Percentiles rank a stretch among this genome's conserved stretches.
Evolutionary conservation across 768 basidiomycete species (phyloP).

Genomic region (Phaeolepiota aurea): DNA sequence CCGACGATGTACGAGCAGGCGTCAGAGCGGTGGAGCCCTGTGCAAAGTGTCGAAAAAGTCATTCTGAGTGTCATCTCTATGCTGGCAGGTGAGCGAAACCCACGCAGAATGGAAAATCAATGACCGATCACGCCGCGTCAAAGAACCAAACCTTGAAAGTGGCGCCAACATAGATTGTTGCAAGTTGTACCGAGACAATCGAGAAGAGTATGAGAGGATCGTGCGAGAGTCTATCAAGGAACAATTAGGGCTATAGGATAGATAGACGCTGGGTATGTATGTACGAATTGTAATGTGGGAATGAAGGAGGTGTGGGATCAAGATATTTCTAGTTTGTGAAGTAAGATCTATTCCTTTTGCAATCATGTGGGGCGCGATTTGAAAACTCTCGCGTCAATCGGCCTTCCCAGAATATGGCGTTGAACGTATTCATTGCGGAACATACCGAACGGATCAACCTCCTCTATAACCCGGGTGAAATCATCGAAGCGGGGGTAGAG

Average conservation of each 20-base stretch:
- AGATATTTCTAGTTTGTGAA: too few species aligned
- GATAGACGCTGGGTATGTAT: not conserved
- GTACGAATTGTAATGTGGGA: slow-evolving; percentile 1
- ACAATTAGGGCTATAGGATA: slow-evolving; percentile 66
- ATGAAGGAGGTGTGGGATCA: too few species aligned
- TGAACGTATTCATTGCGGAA: slow-evolving; percentile 88
- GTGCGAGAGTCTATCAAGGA: slow-evolving; percentile 79
- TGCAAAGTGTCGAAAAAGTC: slow-evolving; percentile 96
- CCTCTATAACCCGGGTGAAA: slow-evolving; percentile 57
- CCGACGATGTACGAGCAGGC: slow-evolving; percentile 92
- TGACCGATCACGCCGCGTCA: slow-evolving; percentile 11
- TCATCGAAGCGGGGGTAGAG: slow-evolving; percentile 80
- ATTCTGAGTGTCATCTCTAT: slow-evolving; percentile 94
- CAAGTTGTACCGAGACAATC: slow-evolving; percentile 91
- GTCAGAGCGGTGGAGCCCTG: slow-evolving; percentile 97
- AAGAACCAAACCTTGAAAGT: slow-evolving; percentile 95
- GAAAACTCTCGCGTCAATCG: slow-evolving; percentile 31
- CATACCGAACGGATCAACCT: slow-evolving; percentile 66
- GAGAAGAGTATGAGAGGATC: slow-evolving; percentile 78
- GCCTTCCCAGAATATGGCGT: slow-evolving; percentile 74
- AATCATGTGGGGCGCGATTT: slow-evolving; percentile 20
- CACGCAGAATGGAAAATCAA: slow-evolving; percentile 1
- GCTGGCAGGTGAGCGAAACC: slow-evolving; percentile 67
- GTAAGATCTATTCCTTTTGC: slow-evolving; percentile 1
- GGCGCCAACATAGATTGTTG: slow-evolving; percentile 97